Evolutionary conservation across 2,329 filamentous ascomycete species (phyloP).

Genomic region (Beauveria sp.): DNA sequence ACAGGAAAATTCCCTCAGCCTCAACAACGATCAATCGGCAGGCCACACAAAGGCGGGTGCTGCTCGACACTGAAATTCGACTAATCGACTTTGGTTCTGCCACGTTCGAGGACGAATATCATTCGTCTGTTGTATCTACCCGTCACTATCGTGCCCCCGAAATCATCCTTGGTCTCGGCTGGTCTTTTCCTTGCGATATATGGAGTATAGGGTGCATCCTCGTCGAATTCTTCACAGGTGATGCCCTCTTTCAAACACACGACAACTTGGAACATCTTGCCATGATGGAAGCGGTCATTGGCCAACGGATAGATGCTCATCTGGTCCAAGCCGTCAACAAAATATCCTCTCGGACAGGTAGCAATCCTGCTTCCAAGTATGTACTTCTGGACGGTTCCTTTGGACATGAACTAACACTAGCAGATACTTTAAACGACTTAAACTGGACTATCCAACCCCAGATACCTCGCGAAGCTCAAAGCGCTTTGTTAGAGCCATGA

Average conservation of each 20-base stretch:
- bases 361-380: constrained; percentile 59
- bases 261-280: constrained; percentile 65
- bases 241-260: constrained; percentile 65
- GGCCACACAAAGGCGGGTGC: constrained; percentile 55
- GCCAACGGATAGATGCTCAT: constrained; percentile 48
- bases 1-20: constrained; percentile 61
- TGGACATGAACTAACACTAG: constrained; percentile 19
- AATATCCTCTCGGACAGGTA: constrained; percentile 47
- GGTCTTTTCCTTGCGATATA: constrained; percentile 65
- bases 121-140: constrained; percentile 63
- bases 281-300: constrained; percentile 66
- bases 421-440: constrained; percentile 60
- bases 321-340: constrained; percentile 44
- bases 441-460: constrained; percentile 55
- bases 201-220: constrained; percentile 69
- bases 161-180: constrained; percentile 63
- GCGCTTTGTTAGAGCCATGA: constrained; percentile 67
- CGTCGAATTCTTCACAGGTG: constrained; percentile 65
- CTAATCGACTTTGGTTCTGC: constrained; percentile 66
- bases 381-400: constrained; percentile 17
- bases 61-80: constrained; percentile 62
- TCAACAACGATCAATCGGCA: constrained; percentile 52
- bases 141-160: constrained; percentile 63
- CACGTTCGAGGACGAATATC: constrained; percentile 66
- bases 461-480: constrained; percentile 58